Evolutionary conservation across 1,284 basidiomycete species (phyloP), one percentile per base, ranked within the genome.

Genomic region (Quambalaria eucalypti): DNA sequence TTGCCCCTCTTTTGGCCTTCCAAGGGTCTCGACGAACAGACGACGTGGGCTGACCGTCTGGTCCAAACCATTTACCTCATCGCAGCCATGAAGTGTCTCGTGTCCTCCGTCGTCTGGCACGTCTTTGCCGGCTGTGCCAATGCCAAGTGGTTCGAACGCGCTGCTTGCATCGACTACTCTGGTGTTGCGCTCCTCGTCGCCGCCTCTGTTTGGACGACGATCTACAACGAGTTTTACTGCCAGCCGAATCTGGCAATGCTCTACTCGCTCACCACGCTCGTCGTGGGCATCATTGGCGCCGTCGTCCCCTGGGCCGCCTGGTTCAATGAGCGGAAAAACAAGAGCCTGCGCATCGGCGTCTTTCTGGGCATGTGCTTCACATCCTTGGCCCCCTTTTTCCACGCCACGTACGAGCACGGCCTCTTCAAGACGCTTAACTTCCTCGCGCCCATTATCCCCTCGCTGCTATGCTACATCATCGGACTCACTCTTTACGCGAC

Each of bases 171-270:
- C 50, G 73, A 75, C 60, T 75, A 73, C 54, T 71, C 71, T 1
- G 73, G 73, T 42, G 73, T 74, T 12, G 67, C 72, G 2, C 71
- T 68, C 69, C 66, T 74, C 9, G 70, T 74, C 9, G 69, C 73
- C 7, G 73, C 73, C 4, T 68, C 66, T 4, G 65, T 74, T 42
- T 66, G 64, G 55, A 73, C 73, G 4, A 58, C 68, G 0, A 66
- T 75, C 8, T 75, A 74, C 65, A 74, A 74, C 52, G 46, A 38
- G 21, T 75, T 75, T 57, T 75, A 74, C 60, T 75, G 73, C 54
- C 73, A 75, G 52, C 72, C 73, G 29, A 65, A 69, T 29, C 53
- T 75, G 23, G 66, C 69, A 28, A 57, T 71, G 4, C 53, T 67
- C 47, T 75, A 75, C 57, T 62, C 64, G 16, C 46, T 62, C 28